These are phyloP conservation scores for Sarocladiaceae sp. DNA, from an alignment of 2,329 filamentous ascomycete genomes.

Conservation along the genomic window DNA sequence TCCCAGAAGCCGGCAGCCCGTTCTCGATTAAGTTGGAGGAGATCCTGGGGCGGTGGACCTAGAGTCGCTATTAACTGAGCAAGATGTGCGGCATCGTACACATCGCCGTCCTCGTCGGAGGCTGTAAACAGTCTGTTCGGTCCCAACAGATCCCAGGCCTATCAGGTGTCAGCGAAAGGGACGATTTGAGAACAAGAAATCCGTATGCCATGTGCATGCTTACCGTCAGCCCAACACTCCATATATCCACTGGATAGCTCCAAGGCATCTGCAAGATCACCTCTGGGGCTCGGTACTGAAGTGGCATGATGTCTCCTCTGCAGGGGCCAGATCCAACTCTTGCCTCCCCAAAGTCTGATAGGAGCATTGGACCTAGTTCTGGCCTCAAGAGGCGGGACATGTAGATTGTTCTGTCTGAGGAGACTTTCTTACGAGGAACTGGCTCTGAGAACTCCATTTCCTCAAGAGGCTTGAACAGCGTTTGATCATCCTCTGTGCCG, in stretches of 20 bases:
- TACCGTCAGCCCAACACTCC: constrained; percentile 24
- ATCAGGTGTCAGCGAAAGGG: neutral
- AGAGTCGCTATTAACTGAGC: constrained; percentile 20
- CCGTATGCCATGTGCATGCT: too few species aligned
- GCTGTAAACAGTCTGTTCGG: constrained; percentile 17
- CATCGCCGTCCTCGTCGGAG: constrained; percentile 16
- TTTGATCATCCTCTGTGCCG: constrained; percentile 17
- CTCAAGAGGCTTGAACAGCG: constrained; percentile 17
- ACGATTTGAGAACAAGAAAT: constrained; percentile 10
- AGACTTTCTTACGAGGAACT: constrained; percentile 16
- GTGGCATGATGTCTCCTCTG: constrained; percentile 24
- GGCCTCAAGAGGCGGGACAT: constrained; percentile 20
- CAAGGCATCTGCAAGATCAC: constrained; percentile 18
- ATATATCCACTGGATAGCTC: constrained; percentile 23
- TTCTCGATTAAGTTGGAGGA: constrained; percentile 14
- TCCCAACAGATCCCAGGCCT: constrained; percentile 22
- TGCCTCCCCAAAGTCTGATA: constrained; percentile 25
- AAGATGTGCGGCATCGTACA: constrained; percentile 19
- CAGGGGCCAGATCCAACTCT: constrained; percentile 20
- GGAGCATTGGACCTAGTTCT: constrained; percentile 19
- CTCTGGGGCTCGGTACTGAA: constrained; percentile 22
- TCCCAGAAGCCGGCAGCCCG: constrained; percentile 19
- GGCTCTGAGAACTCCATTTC: constrained; percentile 20
- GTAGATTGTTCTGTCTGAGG: constrained; percentile 19
- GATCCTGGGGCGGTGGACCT: constrained; percentile 17